phyloP scores from a whole-genome alignment of 1,284 basidiomycete species.

The Phenoliferia sp. region DNA sequence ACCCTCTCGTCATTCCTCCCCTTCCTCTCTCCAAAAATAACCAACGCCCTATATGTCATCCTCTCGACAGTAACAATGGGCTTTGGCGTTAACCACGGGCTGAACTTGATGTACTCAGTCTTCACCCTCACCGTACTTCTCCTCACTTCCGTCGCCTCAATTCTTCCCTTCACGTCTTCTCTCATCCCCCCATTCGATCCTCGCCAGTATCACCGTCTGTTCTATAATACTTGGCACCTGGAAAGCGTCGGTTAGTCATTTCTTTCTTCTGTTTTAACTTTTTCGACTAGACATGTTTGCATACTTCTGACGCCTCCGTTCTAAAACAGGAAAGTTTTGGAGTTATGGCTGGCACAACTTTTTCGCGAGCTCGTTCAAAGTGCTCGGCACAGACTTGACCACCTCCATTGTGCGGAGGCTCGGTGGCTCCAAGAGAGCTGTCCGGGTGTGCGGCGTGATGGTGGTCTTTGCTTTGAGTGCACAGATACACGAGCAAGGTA shows the following conservation, averaged over 20 bases:
- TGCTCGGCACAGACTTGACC: neutral
- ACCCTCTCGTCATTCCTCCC: constrained; percentile 8
- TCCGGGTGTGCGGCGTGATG: neutral
- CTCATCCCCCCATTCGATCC: constrained; percentile 15
- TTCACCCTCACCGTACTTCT: constrained; percentile 14
- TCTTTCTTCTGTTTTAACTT: no score
- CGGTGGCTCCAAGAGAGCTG: neutral
- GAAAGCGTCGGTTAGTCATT: no score
- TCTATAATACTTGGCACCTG: constrained; percentile 8
- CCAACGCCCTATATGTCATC: constrained; percentile 1
- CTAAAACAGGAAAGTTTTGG: no score
- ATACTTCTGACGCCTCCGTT: no score
- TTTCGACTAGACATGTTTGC: no score
- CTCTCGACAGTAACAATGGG: constrained; percentile 18
- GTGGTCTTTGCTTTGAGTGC: neutral
- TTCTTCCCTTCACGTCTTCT: neutral
- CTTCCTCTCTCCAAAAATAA: neutral
- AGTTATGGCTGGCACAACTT: neutral
- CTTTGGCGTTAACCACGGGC: constrained; percentile 15
- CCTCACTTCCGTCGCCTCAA: neutral
- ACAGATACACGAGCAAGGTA: neutral
- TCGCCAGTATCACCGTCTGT: constrained; percentile 24
- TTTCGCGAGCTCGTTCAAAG: neutral
- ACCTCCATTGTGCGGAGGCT: neutral
- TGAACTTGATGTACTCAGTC: constrained; percentile 19